Conservation (phyloP, 305 asterid species). For the Fraxinus greggii region DNA sequence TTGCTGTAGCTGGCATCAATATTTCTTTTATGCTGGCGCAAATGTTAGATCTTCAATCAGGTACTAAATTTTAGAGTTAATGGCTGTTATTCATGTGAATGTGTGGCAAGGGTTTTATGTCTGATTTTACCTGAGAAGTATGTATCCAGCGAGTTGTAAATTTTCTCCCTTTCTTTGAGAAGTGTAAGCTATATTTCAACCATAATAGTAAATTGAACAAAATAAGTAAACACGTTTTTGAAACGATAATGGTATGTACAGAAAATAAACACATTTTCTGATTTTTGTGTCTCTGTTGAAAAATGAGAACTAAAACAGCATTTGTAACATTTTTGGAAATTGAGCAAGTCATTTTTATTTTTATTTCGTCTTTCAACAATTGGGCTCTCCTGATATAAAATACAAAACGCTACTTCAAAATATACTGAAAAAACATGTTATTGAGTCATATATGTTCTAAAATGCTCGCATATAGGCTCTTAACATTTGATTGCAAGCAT, state of each 20-base stretch:
- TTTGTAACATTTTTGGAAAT: background rate
- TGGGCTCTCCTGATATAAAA: background rate
- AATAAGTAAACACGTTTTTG: background rate
- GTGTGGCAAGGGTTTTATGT: background rate
- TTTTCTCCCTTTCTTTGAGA: background rate
- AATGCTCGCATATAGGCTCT: background rate
- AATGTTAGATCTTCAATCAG: conserved; percentile 93
- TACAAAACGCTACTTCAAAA: background rate
- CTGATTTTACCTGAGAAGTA: background rate
- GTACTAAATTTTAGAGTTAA: conserved; percentile 21
- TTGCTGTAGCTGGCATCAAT: conserved; percentile 96
- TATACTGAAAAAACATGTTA: background rate
- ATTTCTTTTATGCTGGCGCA: conserved; percentile 89
- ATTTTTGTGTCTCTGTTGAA: background rate
- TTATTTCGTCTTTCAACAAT: background rate
- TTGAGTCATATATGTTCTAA: background rate
- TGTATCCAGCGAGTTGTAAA: background rate
- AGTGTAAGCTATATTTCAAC: background rate
- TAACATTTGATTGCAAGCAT: background rate
- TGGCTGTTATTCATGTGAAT: background rate
- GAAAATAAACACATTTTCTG: background rate
- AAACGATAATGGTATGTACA: background rate
- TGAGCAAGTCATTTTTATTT: background rate
- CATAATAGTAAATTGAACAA: background rate
- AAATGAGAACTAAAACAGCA: background rate